Evolutionary conservation across 1,284 basidiomycete genomes (phyloP).

Genomic region (Xerocomus amazonicus): DNA sequence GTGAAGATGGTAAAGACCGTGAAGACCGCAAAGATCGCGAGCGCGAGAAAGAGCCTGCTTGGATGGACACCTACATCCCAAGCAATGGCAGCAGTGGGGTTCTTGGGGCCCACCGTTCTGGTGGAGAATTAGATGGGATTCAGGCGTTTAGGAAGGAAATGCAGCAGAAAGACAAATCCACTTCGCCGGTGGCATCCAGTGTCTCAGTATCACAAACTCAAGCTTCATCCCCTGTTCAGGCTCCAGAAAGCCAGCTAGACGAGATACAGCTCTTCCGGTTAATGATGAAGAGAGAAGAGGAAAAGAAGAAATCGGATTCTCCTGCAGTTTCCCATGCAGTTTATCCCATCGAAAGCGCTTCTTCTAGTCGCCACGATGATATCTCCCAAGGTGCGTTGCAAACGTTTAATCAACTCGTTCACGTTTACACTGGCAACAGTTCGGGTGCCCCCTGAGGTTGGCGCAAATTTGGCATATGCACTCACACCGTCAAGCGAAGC

Average conservation of each 20-base stretch:
- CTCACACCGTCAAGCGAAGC: conserved; percentile 7
- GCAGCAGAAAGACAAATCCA: conserved; percentile 67
- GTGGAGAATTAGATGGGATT: conserved; percentile 78
- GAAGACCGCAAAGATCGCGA: conserved; percentile 56
- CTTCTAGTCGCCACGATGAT: conserved; percentile 8
- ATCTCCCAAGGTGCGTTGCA: conserved; percentile 21
- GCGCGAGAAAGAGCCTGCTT: conserved; percentile 82
- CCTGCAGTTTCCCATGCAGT: conserved; percentile 1
- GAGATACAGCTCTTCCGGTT: conserved; percentile 85
- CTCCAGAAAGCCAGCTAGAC: conserved; percentile 51
- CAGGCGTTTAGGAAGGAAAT: conserved; percentile 88
- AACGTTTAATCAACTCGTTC: conserved; percentile 1
- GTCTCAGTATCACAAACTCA: conserved; percentile 26
- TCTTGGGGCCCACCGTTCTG: conserved; percentile 47
- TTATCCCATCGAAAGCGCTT: conserved; percentile 9
- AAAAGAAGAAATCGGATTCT: conserved; percentile 54
- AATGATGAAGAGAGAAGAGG: conserved; percentile 80
- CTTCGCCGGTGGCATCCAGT: conserved; percentile 9
- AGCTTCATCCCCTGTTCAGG: conserved; percentile 23
- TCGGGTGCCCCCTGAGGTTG: conserved; percentile 9
- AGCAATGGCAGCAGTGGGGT: conserved; percentile 54
- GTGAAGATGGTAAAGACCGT: conserved; percentile 54
- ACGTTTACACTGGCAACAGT: conserved; percentile 19
- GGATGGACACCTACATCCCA: conserved; percentile 88
- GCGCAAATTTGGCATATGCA: conserved; percentile 3